Percentiles rank a stretch among this genome's conserved stretches.
phyloP scores from a whole-genome alignment of 2,329 filamentous ascomycete genomes.

The Aureobasidium sp. region DNA sequence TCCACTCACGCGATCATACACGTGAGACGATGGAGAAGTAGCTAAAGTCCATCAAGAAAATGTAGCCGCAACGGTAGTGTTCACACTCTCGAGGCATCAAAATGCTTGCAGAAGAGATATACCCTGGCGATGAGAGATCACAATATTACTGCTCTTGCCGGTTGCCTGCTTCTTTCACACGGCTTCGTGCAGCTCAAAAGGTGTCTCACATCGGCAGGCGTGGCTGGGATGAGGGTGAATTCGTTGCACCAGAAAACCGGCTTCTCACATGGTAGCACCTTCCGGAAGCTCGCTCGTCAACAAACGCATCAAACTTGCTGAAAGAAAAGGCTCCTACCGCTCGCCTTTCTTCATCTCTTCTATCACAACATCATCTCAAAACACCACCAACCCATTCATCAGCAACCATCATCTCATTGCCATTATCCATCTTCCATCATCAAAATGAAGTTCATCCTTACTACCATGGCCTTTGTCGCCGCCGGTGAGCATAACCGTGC shows the following conservation, averaged over 20 bases:
- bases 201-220: not conserved
- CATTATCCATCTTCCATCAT: not conserved
- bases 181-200: not conserved
- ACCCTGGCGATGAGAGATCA: not conserved
- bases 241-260: not conserved
- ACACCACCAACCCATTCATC: not conserved
- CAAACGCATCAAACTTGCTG: not conserved
- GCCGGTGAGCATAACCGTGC: not conserved
- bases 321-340: not conserved
- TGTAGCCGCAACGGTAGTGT: not conserved
- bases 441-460: slow-evolving; percentile 16
- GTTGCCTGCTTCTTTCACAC: not conserved
- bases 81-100: not conserved
- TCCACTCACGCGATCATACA: not conserved
- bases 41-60: not conserved
- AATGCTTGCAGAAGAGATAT: not conserved
- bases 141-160: not conserved
- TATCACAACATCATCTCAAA: not conserved
- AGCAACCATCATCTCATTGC: not conserved
- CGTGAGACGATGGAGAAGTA: not conserved
- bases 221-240: not conserved
- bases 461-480: slow-evolving; percentile 13
- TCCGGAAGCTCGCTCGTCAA: not conserved
- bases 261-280: not conserved
- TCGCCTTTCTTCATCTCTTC: not conserved